Base-by-base conservation (phyloP, 2,329 filamentous ascomycete genomes). In the Botrytis porri region DNA sequence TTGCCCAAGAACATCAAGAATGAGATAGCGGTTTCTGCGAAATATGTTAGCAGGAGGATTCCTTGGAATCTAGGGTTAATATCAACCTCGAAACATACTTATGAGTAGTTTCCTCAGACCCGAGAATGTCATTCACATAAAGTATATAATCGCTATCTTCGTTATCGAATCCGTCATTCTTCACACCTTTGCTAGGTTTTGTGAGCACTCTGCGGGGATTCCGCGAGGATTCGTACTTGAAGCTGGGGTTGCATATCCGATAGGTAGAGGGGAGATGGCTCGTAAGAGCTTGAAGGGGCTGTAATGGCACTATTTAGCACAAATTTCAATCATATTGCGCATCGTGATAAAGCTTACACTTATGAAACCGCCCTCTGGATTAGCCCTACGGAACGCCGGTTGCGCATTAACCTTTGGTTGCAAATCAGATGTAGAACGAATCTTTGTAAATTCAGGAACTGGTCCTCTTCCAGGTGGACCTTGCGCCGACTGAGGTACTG, bases 141-240 rank as follows among this genome's bases (percentile, higher is more conserved):
- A 99, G 89, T 80, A 99, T 99, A 81, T 99, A 99, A 81, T 99
- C 96, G 82, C 96, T 98, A 78, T 99, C 96, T 82, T 99, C 96
- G 78, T 99, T 99, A 81, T 99, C 96, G 80, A 96, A 99, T 6
- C 96, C 96, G 84, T 99, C 96, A 80, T 99, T 99, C 87, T 99
- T 99, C 75, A 93, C 89, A 22, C 96, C 96, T 84, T 99, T 99
- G 88, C 96, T 98, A 12, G 96, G 96, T 83, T 99, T 99, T 25
- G 96, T 99, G 77, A 99, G 87, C 67, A 99, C 96, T 82, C 96
- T 89, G 75, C 96, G 92, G 57, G 96, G 96, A 81, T 99, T 99
- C 77, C 96, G 90, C 71, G 96, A 98, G 25, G 96, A 98, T 82
- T 99, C 96, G 84, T 99, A 99, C 85, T 99, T 98, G 87, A 99